Conservation (phyloP, 1,139 yeast genomes). For the Yamadazyma aaseri region DNA sequence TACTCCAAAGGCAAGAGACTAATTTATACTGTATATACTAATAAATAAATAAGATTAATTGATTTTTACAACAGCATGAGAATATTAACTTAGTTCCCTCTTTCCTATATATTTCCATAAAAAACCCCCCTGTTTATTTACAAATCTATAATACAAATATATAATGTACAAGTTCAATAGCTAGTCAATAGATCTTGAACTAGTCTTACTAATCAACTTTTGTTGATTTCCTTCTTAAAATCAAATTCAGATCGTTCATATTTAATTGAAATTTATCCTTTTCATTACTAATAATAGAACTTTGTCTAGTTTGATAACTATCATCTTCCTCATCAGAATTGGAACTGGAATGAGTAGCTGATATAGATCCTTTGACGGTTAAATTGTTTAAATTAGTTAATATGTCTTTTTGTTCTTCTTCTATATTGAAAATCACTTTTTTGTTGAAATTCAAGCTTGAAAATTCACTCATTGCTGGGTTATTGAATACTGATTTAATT, state of each 20-base stretch:
- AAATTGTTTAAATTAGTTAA: conserved; percentile 16
- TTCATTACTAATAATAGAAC: conserved; percentile 40
- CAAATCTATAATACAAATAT: not conserved
- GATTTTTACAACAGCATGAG: too few relatives aligned
- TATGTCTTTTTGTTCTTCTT: conserved; percentile 20
- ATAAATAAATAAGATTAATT: not conserved
- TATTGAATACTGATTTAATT: conserved; percentile 46
- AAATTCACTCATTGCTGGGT: conserved; percentile 38
- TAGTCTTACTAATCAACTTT: conserved; percentile 6
- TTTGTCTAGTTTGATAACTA: conserved; percentile 39
- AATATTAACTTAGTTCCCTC: too few relatives aligned
- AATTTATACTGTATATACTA: conserved; percentile 5
- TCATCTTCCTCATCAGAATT: conserved; percentile 21
- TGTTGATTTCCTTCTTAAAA: conserved; percentile 36
- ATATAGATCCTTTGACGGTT: conserved; percentile 12
- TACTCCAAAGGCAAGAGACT: conserved; percentile 39
- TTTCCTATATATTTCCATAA: too few relatives aligned
- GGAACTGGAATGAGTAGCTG: conserved; percentile 18
- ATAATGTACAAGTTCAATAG: too few relatives aligned
- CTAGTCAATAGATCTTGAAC: too few relatives aligned
- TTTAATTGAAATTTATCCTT: conserved; percentile 45
- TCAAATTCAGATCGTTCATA: conserved; percentile 42
- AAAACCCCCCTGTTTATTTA: conserved; percentile 1
- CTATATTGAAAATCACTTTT: conserved; percentile 32
- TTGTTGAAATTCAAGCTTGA: conserved; percentile 21